These are phyloP conservation scores for Tetrahymena borealis DNA, from an alignment of 73 alveolate species.

Conservation along the genomic window DNA sequence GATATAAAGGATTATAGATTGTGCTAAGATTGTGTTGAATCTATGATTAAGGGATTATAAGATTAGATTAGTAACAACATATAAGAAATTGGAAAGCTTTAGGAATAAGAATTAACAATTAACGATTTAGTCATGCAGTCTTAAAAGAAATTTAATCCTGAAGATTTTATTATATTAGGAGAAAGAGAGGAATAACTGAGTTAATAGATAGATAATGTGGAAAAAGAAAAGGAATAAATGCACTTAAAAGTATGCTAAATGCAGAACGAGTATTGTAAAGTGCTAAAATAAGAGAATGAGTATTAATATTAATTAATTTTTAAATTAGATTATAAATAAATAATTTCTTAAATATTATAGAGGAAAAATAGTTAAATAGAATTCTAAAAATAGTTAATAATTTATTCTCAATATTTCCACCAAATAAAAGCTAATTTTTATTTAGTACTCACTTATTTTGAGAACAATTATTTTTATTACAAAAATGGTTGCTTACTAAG, in stretches of 20 bases:
- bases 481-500: too few relatives aligned
- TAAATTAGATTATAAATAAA: too few relatives aligned
- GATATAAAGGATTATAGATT: not conserved
- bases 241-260: not conserved
- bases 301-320: not conserved
- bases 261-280: not conserved
- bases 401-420: too few relatives aligned
- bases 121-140: not conserved
- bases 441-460: too few relatives aligned
- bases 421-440: too few relatives aligned
- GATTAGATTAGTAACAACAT: not conserved
- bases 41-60: not conserved
- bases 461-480: too few relatives aligned
- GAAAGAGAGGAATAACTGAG: not conserved
- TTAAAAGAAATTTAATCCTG: not conserved
- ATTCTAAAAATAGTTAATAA: too few relatives aligned
- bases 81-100: not conserved
- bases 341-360: too few relatives aligned
- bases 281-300: not conserved
- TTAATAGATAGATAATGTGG: not conserved
- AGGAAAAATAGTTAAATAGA: too few relatives aligned
- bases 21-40: not conserved
- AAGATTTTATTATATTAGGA: not conserved
- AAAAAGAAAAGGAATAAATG: not conserved
- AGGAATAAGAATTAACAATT: not conserved